A percentile compares a stretch with the other conserved stretches of the same genome.
Evolutionary conservation across 2,329 filamentous ascomycete species (phyloP).

Genomic region (Penicillium aurantiogriseum): DNA sequence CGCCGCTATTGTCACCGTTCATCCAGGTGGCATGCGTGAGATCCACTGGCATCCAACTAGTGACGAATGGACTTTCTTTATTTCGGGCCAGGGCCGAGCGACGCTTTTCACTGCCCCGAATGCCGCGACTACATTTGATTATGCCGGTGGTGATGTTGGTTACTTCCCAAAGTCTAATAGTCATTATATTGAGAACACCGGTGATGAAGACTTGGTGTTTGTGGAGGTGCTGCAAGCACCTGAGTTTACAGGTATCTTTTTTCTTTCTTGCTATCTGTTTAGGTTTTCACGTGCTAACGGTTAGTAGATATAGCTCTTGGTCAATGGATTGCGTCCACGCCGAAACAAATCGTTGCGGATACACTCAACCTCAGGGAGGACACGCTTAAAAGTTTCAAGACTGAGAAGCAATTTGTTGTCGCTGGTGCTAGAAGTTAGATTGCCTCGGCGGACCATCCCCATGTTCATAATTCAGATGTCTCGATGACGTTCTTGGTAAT

Average conservation of each 20-base stretch:
- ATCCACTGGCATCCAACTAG: slow-evolving; percentile 82
- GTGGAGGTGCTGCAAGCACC: slow-evolving; percentile 72
- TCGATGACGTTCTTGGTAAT: neutral
- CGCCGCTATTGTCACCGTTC: slow-evolving; percentile 68
- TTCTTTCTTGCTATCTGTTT: neutral
- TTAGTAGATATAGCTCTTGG: slow-evolving; percentile 47
- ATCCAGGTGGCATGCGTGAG: slow-evolving; percentile 70
- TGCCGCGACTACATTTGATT: slow-evolving; percentile 72
- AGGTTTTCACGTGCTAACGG: slow-evolving; percentile 10
- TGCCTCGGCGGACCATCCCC: neutral
- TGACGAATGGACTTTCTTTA: slow-evolving; percentile 80
- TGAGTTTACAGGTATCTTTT: slow-evolving; percentile 53
- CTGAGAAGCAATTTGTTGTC: slow-evolving; percentile 49
- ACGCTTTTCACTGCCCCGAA: slow-evolving; percentile 72
- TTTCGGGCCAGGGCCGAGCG: slow-evolving; percentile 67
- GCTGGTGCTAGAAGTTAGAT: slow-evolving; percentile 22
- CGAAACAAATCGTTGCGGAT: slow-evolving; percentile 58
- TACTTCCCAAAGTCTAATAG: slow-evolving; percentile 76
- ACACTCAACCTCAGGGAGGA: slow-evolving; percentile 49
- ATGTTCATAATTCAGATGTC: neutral
- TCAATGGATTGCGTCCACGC: slow-evolving; percentile 53
- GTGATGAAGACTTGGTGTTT: slow-evolving; percentile 70
- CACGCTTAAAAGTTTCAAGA: slow-evolving; percentile 42
- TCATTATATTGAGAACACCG: slow-evolving; percentile 77
- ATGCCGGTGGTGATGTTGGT: slow-evolving; percentile 70